phyloP scores from a whole-genome alignment of 495 filamentous ascomycete species.

The Hyphodiscus hymeniophilus region DNA sequence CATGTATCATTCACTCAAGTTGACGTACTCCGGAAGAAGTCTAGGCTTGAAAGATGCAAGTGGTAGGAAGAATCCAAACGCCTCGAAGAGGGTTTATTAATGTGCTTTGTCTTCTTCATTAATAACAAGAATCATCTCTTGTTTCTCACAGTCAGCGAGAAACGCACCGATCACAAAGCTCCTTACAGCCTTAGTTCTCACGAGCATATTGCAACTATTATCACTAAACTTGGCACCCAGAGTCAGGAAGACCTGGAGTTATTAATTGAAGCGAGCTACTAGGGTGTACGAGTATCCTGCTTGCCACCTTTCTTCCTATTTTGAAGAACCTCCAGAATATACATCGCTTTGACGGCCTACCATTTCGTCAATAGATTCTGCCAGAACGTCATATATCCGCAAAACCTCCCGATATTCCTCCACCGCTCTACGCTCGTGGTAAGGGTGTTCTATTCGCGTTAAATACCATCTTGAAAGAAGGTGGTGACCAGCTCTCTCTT shows the following conservation, averaged over 20 bases:
- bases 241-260: slow-evolving; percentile 9
- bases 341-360: slow-evolving; percentile 11
- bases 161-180: slow-evolving; percentile 2
- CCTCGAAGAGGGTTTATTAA: slow-evolving; percentile 9
- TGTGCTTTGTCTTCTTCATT: slow-evolving; percentile 6
- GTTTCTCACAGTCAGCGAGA: slow-evolving; percentile 11
- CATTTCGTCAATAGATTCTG: slow-evolving; percentile 18
- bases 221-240: slow-evolving; percentile 6
- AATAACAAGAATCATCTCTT: slow-evolving; percentile 9
- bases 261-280: slow-evolving; percentile 8
- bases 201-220: neutral
- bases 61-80: slow-evolving; percentile 15
- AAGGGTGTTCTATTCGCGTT: slow-evolving; percentile 5
- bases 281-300: slow-evolving; percentile 17
- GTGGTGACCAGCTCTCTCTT: neutral
- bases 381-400: slow-evolving; percentile 3
- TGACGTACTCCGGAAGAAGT: slow-evolving; percentile 7
- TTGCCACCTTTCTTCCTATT: slow-evolving; percentile 26
- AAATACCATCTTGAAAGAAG: slow-evolving; percentile 4
- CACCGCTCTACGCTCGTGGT: slow-evolving; percentile 11
- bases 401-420: slow-evolving; percentile 5
- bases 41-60: slow-evolving; percentile 1
- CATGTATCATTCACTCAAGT: slow-evolving; percentile 7
- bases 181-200: slow-evolving; percentile 10
- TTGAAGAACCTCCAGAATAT: slow-evolving; percentile 27